Base-by-base conservation (phyloP, 805 yeast genomes). In the Candida sonorensis region DNA sequence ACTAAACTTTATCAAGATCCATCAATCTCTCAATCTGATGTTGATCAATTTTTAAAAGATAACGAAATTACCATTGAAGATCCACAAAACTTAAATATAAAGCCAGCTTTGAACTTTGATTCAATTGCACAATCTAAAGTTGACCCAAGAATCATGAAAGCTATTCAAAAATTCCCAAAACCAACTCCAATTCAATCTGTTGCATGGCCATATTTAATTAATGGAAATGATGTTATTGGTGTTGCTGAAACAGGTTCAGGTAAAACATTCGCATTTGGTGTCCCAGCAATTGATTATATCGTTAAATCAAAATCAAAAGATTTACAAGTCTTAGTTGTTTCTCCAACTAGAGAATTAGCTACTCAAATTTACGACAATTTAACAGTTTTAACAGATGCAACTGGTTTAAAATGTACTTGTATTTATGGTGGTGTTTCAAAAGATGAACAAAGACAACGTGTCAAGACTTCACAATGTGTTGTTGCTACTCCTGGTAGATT, bases 241-340 rank as follows among this genome's bases (percentile, higher is more conserved):
- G 95, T 90, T 43, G 98, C 98, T 10, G 97, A 90, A 62, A 90
- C 98, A 3, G 98, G 98, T 23, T 85, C 96, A 1, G 98, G 98
- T 52, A 90, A 90, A 60, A 90, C 98, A 0, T 81, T 90, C 61
- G 97, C 96, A 0, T 92, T 90, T 56, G 95, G 96, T 55, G 92
- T 92, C 20, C 98, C 99, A 29, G 96, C 97, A n/a, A 72, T 90
- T 33, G 69, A 85, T 51, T 77, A 77, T 41, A 63, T 90, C 36
- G 49, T 77, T 25, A 51, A 64, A 29, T 56, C 57, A 0, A 56
- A 52, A 29, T 55, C 59, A 23, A 61, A 59, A 23, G 81, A 81
- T 13, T 68, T 83, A 35, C 75, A 76, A 48, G 94, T 87, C 4
- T 69, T 92, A 36, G 84, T 84, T 36, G 78, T 92, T 27, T 87